These are phyloP conservation scores for Neonectria neomacrospora DNA, from an alignment of 2,329 filamentous ascomycete species.

Conservation along the genomic window DNA sequence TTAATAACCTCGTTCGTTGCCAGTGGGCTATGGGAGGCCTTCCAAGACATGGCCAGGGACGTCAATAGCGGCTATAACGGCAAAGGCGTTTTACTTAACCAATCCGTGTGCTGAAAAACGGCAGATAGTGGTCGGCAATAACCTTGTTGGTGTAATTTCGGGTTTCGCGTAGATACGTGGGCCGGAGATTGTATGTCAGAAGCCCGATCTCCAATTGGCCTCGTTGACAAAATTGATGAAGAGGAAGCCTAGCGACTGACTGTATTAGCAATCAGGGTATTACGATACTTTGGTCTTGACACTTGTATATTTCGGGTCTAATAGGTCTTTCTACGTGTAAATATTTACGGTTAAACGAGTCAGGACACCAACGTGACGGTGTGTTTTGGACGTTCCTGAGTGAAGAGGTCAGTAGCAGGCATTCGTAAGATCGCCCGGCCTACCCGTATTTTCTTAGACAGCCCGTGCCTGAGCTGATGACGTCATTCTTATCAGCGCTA, in stretches of 20 bases:
- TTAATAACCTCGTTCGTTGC: conserved; percentile 5
- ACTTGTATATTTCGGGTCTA: neutral
- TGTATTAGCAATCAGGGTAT: conserved; percentile 16
- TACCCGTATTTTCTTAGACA: neutral
- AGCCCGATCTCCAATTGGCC: neutral
- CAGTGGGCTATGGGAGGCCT: neutral
- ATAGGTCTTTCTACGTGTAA: too few species aligned
- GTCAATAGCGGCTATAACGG: conserved; percentile 7
- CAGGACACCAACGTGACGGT: neutral
- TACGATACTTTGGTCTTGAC: neutral
- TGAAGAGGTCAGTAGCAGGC: neutral
- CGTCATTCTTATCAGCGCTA: neutral
- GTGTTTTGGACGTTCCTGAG: too few species aligned
- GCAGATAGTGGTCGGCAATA: neutral
- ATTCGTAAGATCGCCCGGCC: neutral
- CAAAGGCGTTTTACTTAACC: conserved; percentile 16
- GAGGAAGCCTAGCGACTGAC: neutral
- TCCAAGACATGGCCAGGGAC: neutral
- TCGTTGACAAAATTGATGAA: conserved; percentile 7
- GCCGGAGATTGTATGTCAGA: conserved; percentile 1
- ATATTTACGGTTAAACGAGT: neutral
- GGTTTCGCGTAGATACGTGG: neutral
- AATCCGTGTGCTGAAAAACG: neutral
- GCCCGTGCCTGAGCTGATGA: neutral
- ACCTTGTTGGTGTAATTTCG: too few species aligned